phyloP scores from a whole-genome alignment of 768 basidiomycete genomes.

The Rhizopogon sp. region DNA sequence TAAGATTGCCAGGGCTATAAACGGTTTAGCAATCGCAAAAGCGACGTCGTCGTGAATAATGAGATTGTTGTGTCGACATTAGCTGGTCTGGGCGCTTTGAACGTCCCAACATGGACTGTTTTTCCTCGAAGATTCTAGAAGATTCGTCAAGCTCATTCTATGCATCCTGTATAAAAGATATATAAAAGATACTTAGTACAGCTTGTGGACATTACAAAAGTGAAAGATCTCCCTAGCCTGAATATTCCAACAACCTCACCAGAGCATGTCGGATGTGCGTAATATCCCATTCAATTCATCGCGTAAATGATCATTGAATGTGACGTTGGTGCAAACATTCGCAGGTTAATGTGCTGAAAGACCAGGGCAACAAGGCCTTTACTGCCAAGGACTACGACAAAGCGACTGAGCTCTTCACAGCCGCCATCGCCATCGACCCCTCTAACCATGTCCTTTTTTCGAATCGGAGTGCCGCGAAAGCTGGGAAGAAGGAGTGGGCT shows the following conservation, averaged over 20 bases:
- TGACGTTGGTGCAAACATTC: not conserved
- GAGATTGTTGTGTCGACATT: not conserved
- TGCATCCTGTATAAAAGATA: slow-evolving; percentile 16
- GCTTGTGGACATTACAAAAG: not conserved
- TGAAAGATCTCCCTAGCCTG: not conserved
- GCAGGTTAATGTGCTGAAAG: slow-evolving; percentile 68
- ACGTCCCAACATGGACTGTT: not conserved
- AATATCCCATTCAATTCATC: not conserved
- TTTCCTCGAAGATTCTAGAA: slow-evolving; percentile 26
- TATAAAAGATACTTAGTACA: slow-evolving; percentile 14
- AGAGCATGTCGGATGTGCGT: slow-evolving; percentile 33
- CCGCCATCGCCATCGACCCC: slow-evolving; percentile 80
- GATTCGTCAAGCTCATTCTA: slow-evolving; percentile 13
- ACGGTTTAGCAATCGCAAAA: slow-evolving; percentile 3
- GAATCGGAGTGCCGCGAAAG: slow-evolving; percentile 86
- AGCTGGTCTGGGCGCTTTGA: not conserved
- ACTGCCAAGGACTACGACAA: slow-evolving; percentile 87
- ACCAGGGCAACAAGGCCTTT: slow-evolving; percentile 94
- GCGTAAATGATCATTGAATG: slow-evolving; percentile 14
- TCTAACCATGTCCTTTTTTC: slow-evolving; percentile 88
- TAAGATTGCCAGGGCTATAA: too few species aligned
- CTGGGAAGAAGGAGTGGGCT: slow-evolving; percentile 76
- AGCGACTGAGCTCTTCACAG: slow-evolving; percentile 77
- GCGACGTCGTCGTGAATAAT: not conserved
- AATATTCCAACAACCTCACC: not conserved